phyloP scores from a whole-genome alignment of 2,329 filamentous ascomycete genomes.

The Penicillium sp. region DNA sequence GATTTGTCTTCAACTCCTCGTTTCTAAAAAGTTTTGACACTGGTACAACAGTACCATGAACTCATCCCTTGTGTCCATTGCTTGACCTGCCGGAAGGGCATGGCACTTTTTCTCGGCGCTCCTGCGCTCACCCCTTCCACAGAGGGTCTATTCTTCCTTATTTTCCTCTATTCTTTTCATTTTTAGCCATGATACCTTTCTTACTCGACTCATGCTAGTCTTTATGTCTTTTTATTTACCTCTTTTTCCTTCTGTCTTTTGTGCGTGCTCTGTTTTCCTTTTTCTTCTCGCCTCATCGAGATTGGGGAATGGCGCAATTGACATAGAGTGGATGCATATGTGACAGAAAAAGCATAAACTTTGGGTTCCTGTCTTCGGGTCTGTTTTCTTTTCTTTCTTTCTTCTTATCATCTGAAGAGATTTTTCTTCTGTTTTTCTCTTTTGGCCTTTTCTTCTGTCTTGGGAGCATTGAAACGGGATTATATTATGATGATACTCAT shows the following conservation, averaged over 20 bases:
- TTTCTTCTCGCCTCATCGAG: constrained; percentile 22
- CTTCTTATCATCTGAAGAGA: constrained; percentile 9
- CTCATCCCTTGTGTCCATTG: constrained; percentile 5
- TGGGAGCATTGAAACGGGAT: constrained; percentile 34
- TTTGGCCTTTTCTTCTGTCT: constrained; percentile 25
- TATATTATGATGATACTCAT: constrained; percentile 37
- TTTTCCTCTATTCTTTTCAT: constrained; percentile 6
- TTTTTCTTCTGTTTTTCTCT: constrained; percentile 20
- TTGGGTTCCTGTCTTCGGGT: constrained; percentile 22
- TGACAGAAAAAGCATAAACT: constrained; percentile 34
- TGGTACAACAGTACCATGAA: neutral
- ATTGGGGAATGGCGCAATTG: constrained; percentile 37
- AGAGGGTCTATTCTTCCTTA: constrained; percentile 8
- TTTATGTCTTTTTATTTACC: constrained; percentile 2
- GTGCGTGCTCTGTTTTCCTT: constrained; percentile 11
- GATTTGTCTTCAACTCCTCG: constrained; percentile 14
- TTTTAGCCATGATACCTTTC: constrained; percentile 29
- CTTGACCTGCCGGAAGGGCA: constrained; percentile 25
- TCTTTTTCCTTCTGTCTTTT: constrained; percentile 13
- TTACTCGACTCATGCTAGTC: constrained; percentile 4
- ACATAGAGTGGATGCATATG: constrained; percentile 44
- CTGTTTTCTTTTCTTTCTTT: constrained; percentile 7
- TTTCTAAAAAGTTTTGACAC: constrained; percentile 9
- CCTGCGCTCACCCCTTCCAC: constrained; percentile 6
- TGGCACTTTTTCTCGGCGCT: constrained; percentile 15